Evolutionary conservation across 1,139 yeast species (phyloP).

Genomic region (Sugiyamaella japonica): DNA sequence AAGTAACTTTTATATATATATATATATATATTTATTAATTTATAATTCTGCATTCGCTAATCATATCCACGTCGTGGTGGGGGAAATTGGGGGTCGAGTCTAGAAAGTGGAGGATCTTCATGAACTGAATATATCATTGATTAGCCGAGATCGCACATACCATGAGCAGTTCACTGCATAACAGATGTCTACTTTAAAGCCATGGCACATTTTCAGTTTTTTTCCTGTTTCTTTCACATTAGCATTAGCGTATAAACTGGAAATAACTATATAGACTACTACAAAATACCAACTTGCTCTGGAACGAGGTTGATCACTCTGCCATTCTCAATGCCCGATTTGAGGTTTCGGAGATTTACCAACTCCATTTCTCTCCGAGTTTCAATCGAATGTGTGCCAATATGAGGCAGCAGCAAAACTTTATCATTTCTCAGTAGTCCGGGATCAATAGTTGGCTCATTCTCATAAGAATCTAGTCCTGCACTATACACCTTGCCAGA

Average conservation of each 20-base stretch:
- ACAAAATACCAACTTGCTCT: conserved; percentile 35
- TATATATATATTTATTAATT: not conserved
- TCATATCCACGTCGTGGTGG: not conserved
- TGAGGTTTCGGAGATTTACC: conserved; percentile 50
- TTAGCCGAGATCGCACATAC: too few relatives aligned
- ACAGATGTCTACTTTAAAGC: not conserved
- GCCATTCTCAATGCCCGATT: conserved; percentile 53
- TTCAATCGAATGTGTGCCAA: conserved; percentile 63
- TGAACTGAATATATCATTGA: not conserved
- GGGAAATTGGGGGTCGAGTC: not conserved
- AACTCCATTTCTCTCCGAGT: conserved; percentile 59
- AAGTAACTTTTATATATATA: not conserved
- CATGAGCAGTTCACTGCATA: not conserved
- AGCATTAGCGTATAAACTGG: not conserved
- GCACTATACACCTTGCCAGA: conserved; percentile 61
- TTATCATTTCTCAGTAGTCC: conserved; percentile 43
- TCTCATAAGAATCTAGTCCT: conserved; percentile 75
- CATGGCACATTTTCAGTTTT: not conserved
- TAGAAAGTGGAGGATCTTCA: too few relatives aligned
- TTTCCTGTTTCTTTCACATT: not conserved
- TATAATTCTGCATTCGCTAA: not conserved
- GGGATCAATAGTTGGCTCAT: conserved; percentile 60
- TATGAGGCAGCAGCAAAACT: conserved; percentile 61
- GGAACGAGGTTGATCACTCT: conserved; percentile 52
- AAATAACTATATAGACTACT: not conserved